These are phyloP conservation scores for Lycium barbarum DNA, from an alignment of 257 asterid species.

Conservation along the genomic window DNA sequence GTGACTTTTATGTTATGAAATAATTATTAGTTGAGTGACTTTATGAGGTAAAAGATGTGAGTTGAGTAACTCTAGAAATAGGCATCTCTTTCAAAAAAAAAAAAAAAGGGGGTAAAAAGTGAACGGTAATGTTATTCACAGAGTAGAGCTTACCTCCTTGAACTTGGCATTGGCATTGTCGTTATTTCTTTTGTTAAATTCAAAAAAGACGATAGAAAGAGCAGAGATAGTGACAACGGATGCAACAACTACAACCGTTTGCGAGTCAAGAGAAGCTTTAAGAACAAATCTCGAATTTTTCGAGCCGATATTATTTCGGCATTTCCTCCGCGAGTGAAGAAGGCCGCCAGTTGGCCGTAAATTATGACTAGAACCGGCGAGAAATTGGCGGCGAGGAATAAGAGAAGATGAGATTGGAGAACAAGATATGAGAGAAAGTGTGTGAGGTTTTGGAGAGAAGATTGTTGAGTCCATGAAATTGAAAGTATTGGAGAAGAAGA, in stretches of 20 bases:
- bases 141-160: conserved; percentile 46
- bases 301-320: conserved; percentile 48
- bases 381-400: conserved; percentile 53
- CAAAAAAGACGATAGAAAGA: conserved; percentile 49
- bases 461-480: conserved; percentile 64
- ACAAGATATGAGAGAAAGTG: conserved; percentile 46
- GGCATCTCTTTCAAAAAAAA: background rate
- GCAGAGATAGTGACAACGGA: conserved; percentile 68
- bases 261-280: conserved; percentile 77
- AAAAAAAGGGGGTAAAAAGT: background rate
- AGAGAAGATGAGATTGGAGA: conserved; percentile 50
- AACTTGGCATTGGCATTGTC: conserved; percentile 34
- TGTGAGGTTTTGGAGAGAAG: conserved; percentile 55
- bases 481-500: conserved; percentile 11
- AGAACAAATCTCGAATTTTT: conserved; percentile 43
- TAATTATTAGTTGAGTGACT: too few species aligned
- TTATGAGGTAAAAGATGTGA: too few species aligned
- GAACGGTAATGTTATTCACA: background rate
- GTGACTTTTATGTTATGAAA: too few species aligned
- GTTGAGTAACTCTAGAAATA: background rate
- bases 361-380: conserved; percentile 52
- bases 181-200: conserved; percentile 40
- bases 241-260: conserved; percentile 52
- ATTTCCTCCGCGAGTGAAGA: conserved; percentile 49
- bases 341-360: conserved; percentile 56